Base-by-base conservation (phyloP, 1,284 basidiomycete species). In the Irpex sp. region DNA sequence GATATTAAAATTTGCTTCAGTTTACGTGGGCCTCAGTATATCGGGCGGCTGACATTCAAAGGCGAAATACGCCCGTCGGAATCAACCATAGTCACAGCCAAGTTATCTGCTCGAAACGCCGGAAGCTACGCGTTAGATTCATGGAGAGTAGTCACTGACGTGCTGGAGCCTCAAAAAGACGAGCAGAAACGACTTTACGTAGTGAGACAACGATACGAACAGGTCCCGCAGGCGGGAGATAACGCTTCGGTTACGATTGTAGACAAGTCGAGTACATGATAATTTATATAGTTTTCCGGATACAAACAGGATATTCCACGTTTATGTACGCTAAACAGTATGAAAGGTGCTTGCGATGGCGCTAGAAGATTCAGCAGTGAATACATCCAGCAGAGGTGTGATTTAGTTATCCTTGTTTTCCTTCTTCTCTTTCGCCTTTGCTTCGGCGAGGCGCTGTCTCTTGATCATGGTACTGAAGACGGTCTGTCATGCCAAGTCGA, bases 401-500 rank as follows among this genome's bases (percentile, higher is more conserved):
- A 64, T 21, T 57, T 57, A 67, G 42, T 68, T 66, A 63, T 76
- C 76, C 68, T 81, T 77, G 58, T 72, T 68, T 36, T 74, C 73
- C 63, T 73, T 65, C 39, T 84, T 79, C n/a, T 36, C 52, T 67
- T 81, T 83, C 71, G 79, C 82, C 59, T 75, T 73, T 52, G 73
- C 73, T 59, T 69, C 69, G 53, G 75, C 73, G n/a, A 80, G 80
- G n/a, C 82, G 81, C 57, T 84, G 66, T 67, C 80, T 80, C 78
- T 91, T 92, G 64, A 86, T 76, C 60, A 82, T 82, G 60, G 82
- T 80, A 69, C 90, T 91, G 77, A 90, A 87, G 71, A 86, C 82
- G 3, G 88, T 90, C 88, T 91, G 65, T 33, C 6, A 36, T 18
- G 52, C 35, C 55, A n/a, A 45, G 57, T 59, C 57, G 58, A 51